phyloP scores from a whole-genome alignment of 192 early-diverging fungal species.

The Coemansia sp. region DNA sequence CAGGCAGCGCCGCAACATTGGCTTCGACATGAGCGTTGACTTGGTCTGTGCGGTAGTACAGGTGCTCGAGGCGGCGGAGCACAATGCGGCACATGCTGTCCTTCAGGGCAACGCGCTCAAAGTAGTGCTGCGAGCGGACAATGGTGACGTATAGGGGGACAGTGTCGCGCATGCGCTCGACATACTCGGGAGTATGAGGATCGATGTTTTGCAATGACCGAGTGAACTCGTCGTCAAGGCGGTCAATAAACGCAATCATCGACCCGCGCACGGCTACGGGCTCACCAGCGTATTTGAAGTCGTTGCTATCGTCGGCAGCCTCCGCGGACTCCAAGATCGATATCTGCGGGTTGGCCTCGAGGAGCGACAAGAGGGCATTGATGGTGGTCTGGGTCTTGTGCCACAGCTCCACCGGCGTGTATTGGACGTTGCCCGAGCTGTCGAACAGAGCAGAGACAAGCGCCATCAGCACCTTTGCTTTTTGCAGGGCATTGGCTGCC shows the following conservation, averaged over 20 bases:
- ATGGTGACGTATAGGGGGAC: constrained; percentile 84
- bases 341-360: constrained; percentile 77
- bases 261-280: constrained; percentile 76
- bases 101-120: constrained; percentile 65
- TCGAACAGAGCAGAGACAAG: constrained; percentile 93
- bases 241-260: constrained; percentile 85
- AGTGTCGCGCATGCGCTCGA: constrained; percentile 92
- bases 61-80: constrained; percentile 89
- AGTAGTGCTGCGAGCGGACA: constrained; percentile 86
- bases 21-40: constrained; percentile 71
- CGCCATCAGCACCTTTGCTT: constrained; percentile 80
- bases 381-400: constrained; percentile 70
- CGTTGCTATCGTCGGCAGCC: constrained; percentile 33
- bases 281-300: constrained; percentile 63
- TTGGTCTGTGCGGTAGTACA: constrained; percentile 97
- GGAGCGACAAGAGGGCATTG: constrained; percentile 73
- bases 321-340: constrained; percentile 68
- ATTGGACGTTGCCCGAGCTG: constrained; percentile 62
- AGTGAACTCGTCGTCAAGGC: constrained; percentile 96
- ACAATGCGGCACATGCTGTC: constrained; percentile 73
- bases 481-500: constrained; percentile 75
- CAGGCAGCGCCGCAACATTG: constrained; percentile 58
- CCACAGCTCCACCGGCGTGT: constrained; percentile 84
- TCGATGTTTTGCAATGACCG: constrained; percentile 95
- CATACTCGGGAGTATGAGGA: constrained; percentile 95